Evolutionary conservation across 2,329 filamentous ascomycete genomes (phyloP).

Genomic region (Aquanectria penicillioides): DNA sequence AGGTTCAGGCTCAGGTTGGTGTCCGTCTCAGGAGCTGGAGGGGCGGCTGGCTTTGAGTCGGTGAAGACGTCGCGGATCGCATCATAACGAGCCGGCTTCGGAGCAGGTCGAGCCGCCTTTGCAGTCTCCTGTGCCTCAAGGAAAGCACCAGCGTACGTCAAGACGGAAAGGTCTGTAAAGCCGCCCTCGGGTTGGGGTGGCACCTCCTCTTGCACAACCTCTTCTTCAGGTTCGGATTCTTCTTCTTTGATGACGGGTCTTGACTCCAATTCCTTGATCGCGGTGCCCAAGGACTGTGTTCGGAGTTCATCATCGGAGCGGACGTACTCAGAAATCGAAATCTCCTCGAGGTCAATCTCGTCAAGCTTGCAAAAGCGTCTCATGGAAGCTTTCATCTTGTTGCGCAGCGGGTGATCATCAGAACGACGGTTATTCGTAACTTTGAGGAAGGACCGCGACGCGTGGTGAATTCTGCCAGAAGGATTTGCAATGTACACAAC

Average conservation of each 20-base stretch:
- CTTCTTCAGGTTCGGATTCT: conserved; percentile 42
- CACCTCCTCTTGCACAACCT: conserved; percentile 35
- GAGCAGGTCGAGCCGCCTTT: conserved; percentile 37
- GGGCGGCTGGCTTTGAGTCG: conserved; percentile 45
- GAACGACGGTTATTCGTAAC: conserved; percentile 48
- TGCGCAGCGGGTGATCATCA: conserved; percentile 46
- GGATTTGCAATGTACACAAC: conserved; percentile 60
- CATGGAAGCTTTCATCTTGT: conserved; percentile 48
- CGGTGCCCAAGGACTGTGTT: conserved; percentile 49
- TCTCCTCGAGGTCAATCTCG: conserved; percentile 46
- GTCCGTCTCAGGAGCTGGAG: conserved; percentile 38
- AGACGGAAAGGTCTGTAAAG: conserved; percentile 43
- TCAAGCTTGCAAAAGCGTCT: conserved; percentile 51
- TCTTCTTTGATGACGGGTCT: conserved; percentile 42
- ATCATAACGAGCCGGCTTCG: conserved; percentile 48
- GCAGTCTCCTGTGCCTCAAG: conserved; percentile 42
- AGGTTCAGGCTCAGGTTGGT: conserved; percentile 43
- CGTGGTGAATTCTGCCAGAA: conserved; percentile 58
- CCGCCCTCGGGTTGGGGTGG: conserved; percentile 36
- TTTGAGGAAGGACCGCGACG: conserved; percentile 56
- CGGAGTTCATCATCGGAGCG: conserved; percentile 47
- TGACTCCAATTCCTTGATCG: conserved; percentile 45
- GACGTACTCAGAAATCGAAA: conserved; percentile 47
- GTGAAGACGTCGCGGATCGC: conserved; percentile 56
- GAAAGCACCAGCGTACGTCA: conserved; percentile 46